Percentiles rank a stretch among this genome's conserved stretches.
phyloP scores from a whole-genome alignment of 148 eudicot genomes.

The Limonium bicolor region DNA sequence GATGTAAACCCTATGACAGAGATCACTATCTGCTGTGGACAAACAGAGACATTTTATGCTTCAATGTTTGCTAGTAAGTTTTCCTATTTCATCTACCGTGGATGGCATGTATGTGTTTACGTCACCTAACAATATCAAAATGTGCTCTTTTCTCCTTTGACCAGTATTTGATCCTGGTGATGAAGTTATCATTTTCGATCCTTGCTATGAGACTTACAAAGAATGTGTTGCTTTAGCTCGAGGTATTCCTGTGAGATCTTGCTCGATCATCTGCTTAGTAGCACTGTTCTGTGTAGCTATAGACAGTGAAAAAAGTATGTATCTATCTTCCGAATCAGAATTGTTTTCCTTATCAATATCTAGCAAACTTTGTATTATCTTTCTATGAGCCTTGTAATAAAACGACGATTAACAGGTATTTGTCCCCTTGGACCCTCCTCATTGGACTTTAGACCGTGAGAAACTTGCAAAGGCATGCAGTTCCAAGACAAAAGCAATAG shows the following conservation, averaged over 20 bases:
- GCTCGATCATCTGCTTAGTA: not conserved
- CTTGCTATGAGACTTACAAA: slow-evolving; percentile 78
- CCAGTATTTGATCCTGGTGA: slow-evolving; percentile 77
- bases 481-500: slow-evolving; percentile 65
- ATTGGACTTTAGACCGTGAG: slow-evolving; percentile 54
- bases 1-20: slow-evolving; percentile 57
- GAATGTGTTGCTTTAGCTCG: slow-evolving; percentile 77
- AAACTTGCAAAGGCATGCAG: slow-evolving; percentile 53
- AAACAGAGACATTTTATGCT: slow-evolving; percentile 91
- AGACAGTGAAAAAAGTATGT: no score
- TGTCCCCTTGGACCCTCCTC: slow-evolving; percentile 81
- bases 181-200: slow-evolving; percentile 82
- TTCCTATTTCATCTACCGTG: not conserved
- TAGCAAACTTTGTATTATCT: no score
- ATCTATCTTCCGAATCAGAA: no score
- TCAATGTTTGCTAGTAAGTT: slow-evolving; percentile 65
- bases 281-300: no score
- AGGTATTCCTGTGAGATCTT: slow-evolving; percentile 68
- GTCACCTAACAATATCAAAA: not conserved
- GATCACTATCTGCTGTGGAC: slow-evolving; percentile 81
- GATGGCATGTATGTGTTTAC: no score
- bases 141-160: not conserved
- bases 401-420: slow-evolving; percentile 37
- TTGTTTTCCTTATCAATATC: no score
- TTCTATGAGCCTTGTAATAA: no score